Percentiles rank a stretch among this genome's conserved stretches.
Conservation (phyloP, 2,329 filamentous ascomycete species). For the Xylaria sp. region DNA sequence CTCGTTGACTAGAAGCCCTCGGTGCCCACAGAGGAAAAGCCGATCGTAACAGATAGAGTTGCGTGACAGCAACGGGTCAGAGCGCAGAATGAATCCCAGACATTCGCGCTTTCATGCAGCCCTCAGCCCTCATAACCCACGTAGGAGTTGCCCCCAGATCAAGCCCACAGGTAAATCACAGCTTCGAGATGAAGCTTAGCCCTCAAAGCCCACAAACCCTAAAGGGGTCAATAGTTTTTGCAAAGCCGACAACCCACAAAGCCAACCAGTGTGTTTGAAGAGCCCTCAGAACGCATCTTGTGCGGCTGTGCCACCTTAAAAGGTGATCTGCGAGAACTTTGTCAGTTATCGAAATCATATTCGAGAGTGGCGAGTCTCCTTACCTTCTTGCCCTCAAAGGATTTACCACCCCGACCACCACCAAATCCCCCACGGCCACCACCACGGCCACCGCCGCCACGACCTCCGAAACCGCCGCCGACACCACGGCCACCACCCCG, state of each 20-base stretch:
- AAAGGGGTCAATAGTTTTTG: conserved; percentile 54
- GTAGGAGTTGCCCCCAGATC: conserved; percentile 51
- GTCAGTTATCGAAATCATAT: conserved; percentile 20
- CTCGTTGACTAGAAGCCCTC: conserved; percentile 49
- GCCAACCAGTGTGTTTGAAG: conserved; percentile 60
- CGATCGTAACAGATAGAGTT: conserved; percentile 41
- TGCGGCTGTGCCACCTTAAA: conserved; percentile 56
- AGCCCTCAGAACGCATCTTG: conserved; percentile 58
- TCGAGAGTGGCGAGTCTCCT: background rate
- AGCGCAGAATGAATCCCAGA: conserved; percentile 40
- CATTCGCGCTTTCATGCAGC: conserved; percentile 39
- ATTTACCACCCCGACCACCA: conserved; percentile 61
- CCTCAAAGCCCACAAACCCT: conserved; percentile 65
- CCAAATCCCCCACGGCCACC: conserved; percentile 56
- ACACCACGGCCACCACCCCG: conserved; percentile 54
- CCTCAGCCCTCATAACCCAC: conserved; percentile 50
- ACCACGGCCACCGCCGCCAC: conserved; percentile 63
- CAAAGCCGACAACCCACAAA: conserved; percentile 69
- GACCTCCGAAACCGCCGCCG: conserved; percentile 61
- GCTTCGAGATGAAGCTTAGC: conserved; percentile 58
- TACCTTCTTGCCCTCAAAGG: conserved; percentile 80
- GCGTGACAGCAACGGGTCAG: conserved; percentile 25
- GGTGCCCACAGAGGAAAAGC: conserved; percentile 52
- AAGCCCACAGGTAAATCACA: conserved; percentile 68
- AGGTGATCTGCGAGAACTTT: conserved; percentile 57